A percentile compares a stretch with the other conserved stretches of the same genome.
phyloP scores from a whole-genome alignment of 257 asterid species.

The Solanum medicagineum region DNA sequence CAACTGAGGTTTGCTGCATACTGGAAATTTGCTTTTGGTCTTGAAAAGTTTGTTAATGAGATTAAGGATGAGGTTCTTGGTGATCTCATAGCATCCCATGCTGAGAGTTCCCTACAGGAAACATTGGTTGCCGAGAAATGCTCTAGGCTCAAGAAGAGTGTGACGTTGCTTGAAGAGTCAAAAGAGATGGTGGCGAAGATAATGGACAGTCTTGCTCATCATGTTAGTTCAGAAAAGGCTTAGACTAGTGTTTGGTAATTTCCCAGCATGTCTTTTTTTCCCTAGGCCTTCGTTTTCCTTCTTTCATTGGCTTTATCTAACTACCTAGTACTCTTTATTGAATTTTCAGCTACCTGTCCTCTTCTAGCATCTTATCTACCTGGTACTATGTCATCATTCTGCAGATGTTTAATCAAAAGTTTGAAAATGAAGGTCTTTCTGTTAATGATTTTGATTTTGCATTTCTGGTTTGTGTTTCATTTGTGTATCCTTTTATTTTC shows the following conservation, averaged over 20 bases:
- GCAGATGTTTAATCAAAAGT: background rate
- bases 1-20: background rate
- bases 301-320: background rate
- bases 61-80: constrained; percentile 8
- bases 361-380: background rate
- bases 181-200: constrained; percentile 1
- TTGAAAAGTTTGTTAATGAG: constrained; percentile 12
- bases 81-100: constrained; percentile 1
- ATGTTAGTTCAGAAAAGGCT: background rate
- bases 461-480: background rate
- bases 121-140: constrained; percentile 2
- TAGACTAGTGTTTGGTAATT: background rate
- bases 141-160: background rate
- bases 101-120: constrained; percentile 3
- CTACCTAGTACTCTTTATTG: background rate
- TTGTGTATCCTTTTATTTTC: rapidly evolving
- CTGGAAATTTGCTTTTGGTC: background rate
- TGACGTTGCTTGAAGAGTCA: constrained; percentile 3
- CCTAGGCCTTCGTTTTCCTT: background rate
- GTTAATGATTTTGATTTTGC: background rate
- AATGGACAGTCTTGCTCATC: background rate
- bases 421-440: background rate
- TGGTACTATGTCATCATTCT: background rate
- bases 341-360: background rate
- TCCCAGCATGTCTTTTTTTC: background rate